A percentile compares a stretch with the other conserved stretches of the same genome.
These are phyloP conservation scores for Logfia minima DNA, from an alignment of 129 eudicot species.

Conservation along the genomic window DNA sequence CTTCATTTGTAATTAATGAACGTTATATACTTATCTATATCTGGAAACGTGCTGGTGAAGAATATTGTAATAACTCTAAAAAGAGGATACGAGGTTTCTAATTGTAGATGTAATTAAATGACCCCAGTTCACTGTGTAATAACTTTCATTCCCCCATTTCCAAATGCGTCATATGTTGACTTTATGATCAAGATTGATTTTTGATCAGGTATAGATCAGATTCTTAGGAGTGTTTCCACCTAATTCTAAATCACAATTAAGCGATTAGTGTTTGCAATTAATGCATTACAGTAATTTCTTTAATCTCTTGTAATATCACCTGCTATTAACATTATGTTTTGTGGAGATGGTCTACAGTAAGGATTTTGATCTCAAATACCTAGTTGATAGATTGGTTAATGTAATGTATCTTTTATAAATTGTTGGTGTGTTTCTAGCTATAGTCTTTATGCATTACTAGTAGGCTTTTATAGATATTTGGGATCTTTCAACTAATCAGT, in stretches of 20 bases:
- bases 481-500: neutral
- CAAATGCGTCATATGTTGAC: neutral
- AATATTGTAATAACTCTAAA: conserved; percentile 5
- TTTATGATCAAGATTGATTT: neutral
- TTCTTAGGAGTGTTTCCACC: no score
- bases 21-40: neutral
- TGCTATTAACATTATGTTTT: neutral
- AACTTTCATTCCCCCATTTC: neutral
- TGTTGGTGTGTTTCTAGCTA: no score
- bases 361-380: neutral
- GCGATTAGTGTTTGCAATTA: neutral
- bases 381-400: neutral
- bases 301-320: neutral
- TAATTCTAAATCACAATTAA: no score
- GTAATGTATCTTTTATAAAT: no score
- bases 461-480: neutral
- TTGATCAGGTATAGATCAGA: neutral
- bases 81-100: neutral
- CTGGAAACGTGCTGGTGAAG: neutral
- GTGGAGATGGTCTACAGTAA: neutral
- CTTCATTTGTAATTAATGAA: neutral
- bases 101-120: neutral
- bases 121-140: neutral
- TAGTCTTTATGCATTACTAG: no score
- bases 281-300: conserved; percentile 1